phyloP scores from a whole-genome alignment of 148 eudicot species.

The Chenopodium berlandieri region DNA sequence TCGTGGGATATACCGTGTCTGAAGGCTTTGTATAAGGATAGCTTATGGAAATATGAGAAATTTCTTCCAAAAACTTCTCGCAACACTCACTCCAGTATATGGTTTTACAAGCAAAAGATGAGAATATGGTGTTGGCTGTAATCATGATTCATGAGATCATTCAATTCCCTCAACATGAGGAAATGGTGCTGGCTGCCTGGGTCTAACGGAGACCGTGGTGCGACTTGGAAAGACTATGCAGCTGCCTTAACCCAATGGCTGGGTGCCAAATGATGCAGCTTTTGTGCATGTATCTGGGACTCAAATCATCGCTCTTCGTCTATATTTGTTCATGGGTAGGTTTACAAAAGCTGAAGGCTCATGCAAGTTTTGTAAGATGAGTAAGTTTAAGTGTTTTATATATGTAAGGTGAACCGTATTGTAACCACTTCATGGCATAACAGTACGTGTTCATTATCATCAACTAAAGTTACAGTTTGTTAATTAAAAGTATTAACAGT shows the following conservation, averaged over 20 bases:
- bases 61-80: background rate
- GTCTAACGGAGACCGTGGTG: background rate
- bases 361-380: too few relatives aligned
- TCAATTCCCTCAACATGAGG: background rate
- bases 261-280: background rate
- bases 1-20: background rate
- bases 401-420: background rate
- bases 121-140: background rate
- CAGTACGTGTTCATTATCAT: too few relatives aligned
- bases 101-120: background rate
- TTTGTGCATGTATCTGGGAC: background rate
- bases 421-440: background rate
- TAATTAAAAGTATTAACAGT: too few relatives aligned
- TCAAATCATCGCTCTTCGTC: background rate
- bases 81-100: background rate
- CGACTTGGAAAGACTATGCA: background rate
- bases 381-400: background rate
- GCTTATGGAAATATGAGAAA: background rate
- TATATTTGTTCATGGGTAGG: too few relatives aligned
- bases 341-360: background rate
- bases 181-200: background rate
- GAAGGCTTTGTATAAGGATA: background rate
- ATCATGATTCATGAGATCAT: background rate
- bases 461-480: background rate
- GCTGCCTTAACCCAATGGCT: background rate